A percentile compares a stretch with the other conserved stretches of the same genome.
phyloP scores from a whole-genome alignment of 768 basidiomycete species.

The Baorangia bicolor region DNA sequence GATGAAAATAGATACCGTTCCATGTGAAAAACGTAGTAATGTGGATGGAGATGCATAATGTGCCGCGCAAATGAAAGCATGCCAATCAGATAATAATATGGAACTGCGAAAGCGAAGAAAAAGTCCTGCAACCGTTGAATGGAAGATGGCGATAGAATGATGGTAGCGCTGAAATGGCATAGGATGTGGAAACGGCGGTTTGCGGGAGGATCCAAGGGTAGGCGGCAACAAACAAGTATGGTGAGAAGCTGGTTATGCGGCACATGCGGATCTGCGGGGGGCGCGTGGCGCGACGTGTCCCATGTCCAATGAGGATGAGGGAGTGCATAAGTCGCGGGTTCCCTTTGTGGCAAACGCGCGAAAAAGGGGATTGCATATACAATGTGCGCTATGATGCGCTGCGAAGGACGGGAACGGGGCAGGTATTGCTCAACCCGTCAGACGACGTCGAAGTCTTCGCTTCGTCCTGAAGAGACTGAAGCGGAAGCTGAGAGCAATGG shows the following conservation, averaged over 20 bases:
- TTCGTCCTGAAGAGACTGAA: slow-evolving; percentile 58
- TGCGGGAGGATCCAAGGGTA: slow-evolving; percentile 21
- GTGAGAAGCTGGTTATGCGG: slow-evolving; percentile 16
- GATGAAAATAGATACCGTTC: slow-evolving; percentile 33
- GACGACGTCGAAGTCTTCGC: slow-evolving; percentile 33
- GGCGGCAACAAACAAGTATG: slow-evolving; percentile 11
- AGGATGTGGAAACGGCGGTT: slow-evolving; percentile 9
- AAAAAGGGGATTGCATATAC: slow-evolving; percentile 26
- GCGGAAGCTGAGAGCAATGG: slow-evolving; percentile 51
- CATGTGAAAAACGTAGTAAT: slow-evolving; percentile 23
- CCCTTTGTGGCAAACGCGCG: slow-evolving; percentile 24
- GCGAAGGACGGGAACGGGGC: slow-evolving; percentile 7
- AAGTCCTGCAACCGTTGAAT: slow-evolving; percentile 7
- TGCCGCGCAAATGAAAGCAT: slow-evolving; percentile 21
- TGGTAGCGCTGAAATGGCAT: background rate
- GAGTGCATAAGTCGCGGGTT: slow-evolving; percentile 22
- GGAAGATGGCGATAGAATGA: slow-evolving; percentile 2
- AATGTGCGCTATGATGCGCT: slow-evolving; percentile 14
- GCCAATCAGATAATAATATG: slow-evolving; percentile 31
- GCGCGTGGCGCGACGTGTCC: slow-evolving; percentile 28
- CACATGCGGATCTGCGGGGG: slow-evolving; percentile 23
- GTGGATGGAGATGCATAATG: slow-evolving; percentile 31
- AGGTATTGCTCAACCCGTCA: slow-evolving; percentile 23
- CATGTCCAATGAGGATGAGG: slow-evolving; percentile 17
- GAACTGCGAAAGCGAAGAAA: slow-evolving; percentile 18